These are phyloP conservation scores for Malus fusca DNA, from an alignment of 306 rosid genomes.

Conservation along the genomic window DNA sequence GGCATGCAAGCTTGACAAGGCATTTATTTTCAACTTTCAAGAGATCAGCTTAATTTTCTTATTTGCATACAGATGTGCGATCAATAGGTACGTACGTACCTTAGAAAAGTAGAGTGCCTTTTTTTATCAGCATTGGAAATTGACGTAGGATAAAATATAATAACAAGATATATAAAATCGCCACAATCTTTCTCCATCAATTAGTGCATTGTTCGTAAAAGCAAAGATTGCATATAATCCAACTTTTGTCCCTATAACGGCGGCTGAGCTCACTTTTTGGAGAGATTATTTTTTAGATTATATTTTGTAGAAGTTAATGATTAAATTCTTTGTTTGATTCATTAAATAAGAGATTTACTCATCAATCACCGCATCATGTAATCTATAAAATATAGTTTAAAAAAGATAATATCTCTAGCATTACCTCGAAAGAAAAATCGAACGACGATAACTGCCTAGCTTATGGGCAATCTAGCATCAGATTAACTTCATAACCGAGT, in stretches of 20 bases:
- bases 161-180: not conserved
- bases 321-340: no score
- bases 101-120: constrained; percentile 17
- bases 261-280: constrained; percentile 45
- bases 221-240: not conserved
- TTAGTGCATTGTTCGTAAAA: constrained; percentile 15
- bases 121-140: not conserved
- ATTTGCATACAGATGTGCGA: not conserved
- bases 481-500: no score
- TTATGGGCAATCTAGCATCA: not conserved
- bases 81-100: not conserved
- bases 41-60: not conserved
- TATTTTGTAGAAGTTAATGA: no score
- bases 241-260: constrained; percentile 10
- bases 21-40: not conserved
- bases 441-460: not conserved
- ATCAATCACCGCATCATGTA: no score
- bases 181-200: not conserved
- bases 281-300: no score
- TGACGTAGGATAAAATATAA: not conserved
- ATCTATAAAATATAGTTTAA: no score
- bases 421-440: no score
- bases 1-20: not conserved
- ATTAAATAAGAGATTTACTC: no score
- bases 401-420: not conserved